A percentile compares a stretch with the other conserved stretches of the same genome.
These are phyloP conservation scores for Talaromyces thailandensis DNA, from an alignment of 495 filamentous ascomycete species.

Conservation along the genomic window DNA sequence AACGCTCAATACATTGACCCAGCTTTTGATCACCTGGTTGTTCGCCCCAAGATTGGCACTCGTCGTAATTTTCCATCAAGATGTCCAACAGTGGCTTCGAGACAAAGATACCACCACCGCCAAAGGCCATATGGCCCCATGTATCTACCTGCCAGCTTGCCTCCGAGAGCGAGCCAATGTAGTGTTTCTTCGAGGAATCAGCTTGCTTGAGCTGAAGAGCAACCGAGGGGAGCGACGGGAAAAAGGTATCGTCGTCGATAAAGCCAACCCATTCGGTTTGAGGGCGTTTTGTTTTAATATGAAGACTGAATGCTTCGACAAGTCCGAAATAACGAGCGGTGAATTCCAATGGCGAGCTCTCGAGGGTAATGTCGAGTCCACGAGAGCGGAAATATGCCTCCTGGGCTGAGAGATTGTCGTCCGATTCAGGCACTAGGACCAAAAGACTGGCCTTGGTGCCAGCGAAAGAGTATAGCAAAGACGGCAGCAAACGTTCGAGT, in stretches of 20 bases:
- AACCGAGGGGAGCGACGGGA: slow-evolving; percentile 49
- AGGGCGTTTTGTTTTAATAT: slow-evolving; percentile 36
- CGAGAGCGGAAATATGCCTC: slow-evolving; percentile 39
- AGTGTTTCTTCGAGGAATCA: slow-evolving; percentile 42
- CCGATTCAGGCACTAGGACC: slow-evolving; percentile 38
- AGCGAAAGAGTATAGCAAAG: slow-evolving; percentile 40
- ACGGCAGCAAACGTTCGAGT: slow-evolving; percentile 37
- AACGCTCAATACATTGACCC: slow-evolving; percentile 50
- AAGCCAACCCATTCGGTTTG: slow-evolving; percentile 56
- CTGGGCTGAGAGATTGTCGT: slow-evolving; percentile 33
- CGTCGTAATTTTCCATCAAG: slow-evolving; percentile 42
- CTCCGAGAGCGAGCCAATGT: slow-evolving; percentile 58
- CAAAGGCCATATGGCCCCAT: slow-evolving; percentile 59
- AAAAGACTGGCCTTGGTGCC: slow-evolving; percentile 40
- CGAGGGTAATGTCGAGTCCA: slow-evolving; percentile 46
- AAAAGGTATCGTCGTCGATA: slow-evolving; percentile 69
- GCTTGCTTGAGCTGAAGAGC: slow-evolving; percentile 43
- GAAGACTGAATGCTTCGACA: slow-evolving; percentile 44
- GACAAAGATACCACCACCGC: slow-evolving; percentile 61
- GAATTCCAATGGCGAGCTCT: slow-evolving; percentile 43
- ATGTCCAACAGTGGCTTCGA: slow-evolving; percentile 48
- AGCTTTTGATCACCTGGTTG: slow-evolving; percentile 53
- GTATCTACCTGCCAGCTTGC: slow-evolving; percentile 47
- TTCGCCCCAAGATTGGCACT: slow-evolving; percentile 43
- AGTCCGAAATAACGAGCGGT: slow-evolving; percentile 58